Percentiles rank a stretch among this genome's conserved stretches.
phyloP scores from a whole-genome alignment of 805 yeast genomes.

The Suhomyces sp. region DNA sequence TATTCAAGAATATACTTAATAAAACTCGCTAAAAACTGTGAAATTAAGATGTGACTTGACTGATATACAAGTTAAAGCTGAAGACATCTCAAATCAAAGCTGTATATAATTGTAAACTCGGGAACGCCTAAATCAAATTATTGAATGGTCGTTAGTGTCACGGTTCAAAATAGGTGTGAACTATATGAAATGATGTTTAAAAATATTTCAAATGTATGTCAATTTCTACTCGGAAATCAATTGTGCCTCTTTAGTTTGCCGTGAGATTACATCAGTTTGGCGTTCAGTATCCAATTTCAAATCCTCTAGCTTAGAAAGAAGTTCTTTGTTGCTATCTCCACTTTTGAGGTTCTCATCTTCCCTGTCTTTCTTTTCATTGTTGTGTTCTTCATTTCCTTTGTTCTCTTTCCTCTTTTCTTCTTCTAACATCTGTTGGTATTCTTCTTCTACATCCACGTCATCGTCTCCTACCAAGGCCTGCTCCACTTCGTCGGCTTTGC shows the following conservation, averaged over 20 bases:
- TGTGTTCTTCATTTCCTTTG: neutral
- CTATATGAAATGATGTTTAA: neutral
- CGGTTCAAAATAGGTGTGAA: neutral
- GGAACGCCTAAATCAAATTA: neutral
- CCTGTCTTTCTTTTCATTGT: neutral
- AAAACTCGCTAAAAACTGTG: neutral
- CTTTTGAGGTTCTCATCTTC: neutral
- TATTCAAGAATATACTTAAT: neutral
- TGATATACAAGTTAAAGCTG: too few relatives aligned
- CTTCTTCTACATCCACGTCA: slow-evolving; percentile 31
- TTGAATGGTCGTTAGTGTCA: too few relatives aligned
- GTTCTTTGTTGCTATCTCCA: neutral
- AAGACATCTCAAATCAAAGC: neutral
- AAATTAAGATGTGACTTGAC: neutral
- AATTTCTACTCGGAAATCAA: neutral
- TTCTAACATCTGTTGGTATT: slow-evolving; percentile 20
- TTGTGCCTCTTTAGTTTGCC: neutral
- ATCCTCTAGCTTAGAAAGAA: neutral
- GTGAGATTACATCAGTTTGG: neutral
- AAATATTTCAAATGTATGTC: neutral
- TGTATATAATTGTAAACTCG: too few relatives aligned
- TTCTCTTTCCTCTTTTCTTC: slow-evolving; percentile 10
- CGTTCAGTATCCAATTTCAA: neutral
- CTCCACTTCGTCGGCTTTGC: slow-evolving; percentile 23
- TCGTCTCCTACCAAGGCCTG: slow-evolving; percentile 18